Evolutionary conservation across 768 basidiomycete species (phyloP).

Genomic region (Phanerochaete sordida): DNA sequence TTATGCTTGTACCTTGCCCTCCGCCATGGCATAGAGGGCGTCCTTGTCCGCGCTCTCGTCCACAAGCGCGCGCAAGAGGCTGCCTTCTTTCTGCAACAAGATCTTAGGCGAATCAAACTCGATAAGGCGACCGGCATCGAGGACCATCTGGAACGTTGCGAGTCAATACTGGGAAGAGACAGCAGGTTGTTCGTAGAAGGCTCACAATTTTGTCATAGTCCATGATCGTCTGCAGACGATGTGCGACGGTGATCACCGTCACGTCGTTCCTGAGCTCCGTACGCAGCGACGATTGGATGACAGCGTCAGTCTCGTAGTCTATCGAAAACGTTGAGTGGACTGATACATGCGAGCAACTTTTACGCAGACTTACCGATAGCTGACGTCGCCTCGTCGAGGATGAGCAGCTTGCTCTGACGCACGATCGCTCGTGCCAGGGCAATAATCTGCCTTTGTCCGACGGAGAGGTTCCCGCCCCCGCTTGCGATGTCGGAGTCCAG

Average conservation of each 20-base stretch:
- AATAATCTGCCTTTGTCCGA: conserved; percentile 62
- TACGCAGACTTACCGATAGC: conserved; percentile 33
- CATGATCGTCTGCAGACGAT: conserved; percentile 55
- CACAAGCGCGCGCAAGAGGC: conserved; percentile 32
- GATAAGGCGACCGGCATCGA: conserved; percentile 37
- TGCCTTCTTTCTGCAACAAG: conserved; percentile 34
- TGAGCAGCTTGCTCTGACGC: conserved; percentile 47
- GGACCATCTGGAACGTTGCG: conserved; percentile 50
- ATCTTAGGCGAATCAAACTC: conserved; percentile 50
- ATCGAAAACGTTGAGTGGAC: neutral
- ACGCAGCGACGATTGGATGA: conserved; percentile 55
- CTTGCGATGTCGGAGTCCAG: conserved; percentile 42
- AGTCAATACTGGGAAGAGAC: conserved; percentile 30
- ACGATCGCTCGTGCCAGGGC: conserved; percentile 58
- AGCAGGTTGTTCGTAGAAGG: conserved; percentile 27
- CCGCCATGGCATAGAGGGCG: conserved; percentile 22
- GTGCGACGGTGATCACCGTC: conserved; percentile 57
- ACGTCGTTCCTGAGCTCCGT: conserved; percentile 38
- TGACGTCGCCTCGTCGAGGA: conserved; percentile 34
- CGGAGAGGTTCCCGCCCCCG: conserved; percentile 43
- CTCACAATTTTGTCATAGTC: conserved; percentile 56
- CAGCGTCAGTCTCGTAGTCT: conserved; percentile 53
- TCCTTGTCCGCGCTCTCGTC: conserved; percentile 39
- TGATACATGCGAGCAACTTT: neutral
- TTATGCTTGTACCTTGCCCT: neutral